Conservation (phyloP, 1,284 basidiomycete genomes). For the Ganoderma lucidum region DNA sequence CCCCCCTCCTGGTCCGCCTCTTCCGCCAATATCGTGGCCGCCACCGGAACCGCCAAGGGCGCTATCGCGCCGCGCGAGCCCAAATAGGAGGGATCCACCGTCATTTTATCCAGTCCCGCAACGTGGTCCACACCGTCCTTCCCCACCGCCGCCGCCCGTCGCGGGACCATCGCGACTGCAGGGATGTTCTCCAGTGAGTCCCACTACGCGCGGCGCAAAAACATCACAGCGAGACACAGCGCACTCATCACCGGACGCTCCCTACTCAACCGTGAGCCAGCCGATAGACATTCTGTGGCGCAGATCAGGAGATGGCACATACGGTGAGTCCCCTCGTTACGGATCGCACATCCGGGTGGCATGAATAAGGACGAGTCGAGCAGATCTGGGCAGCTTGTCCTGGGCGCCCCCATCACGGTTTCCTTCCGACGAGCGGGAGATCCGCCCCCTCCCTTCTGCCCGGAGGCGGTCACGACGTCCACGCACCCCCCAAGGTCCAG, state of each 20-base stretch:
- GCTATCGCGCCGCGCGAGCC: conserved; percentile 7
- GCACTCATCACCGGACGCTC: conserved; percentile 10
- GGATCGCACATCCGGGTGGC: background rate
- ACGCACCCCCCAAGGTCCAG: conserved; percentile 13
- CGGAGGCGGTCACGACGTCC: conserved; percentile 13
- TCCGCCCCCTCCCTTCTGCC: conserved; percentile 13
- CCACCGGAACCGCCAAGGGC: conserved; percentile 12
- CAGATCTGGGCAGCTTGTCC: conserved; percentile 22
- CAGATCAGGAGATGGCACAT: conserved; percentile 10
- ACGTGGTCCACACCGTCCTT: background rate
- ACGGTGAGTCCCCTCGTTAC: conserved; percentile 21
- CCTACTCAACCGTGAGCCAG: conserved; percentile 2
- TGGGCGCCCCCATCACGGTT: conserved; percentile 18
- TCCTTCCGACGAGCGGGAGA: conserved; percentile 16
- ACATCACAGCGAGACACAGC: conserved; percentile 10
- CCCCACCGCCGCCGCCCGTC: conserved; percentile 15
- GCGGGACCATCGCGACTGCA: conserved; percentile 28
- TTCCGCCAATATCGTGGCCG: conserved; percentile 29
- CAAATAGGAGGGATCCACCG: conserved; percentile 25
- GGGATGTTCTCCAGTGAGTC: background rate
- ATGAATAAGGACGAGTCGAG: conserved; percentile 15
- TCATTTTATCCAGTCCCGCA: background rate
- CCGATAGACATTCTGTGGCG: conserved; percentile 13
- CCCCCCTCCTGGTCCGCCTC: conserved; percentile 25
- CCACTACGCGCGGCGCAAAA: background rate